Conservation (phyloP, 176 grass and related monocot species). For the Oryza punctata region DNA sequence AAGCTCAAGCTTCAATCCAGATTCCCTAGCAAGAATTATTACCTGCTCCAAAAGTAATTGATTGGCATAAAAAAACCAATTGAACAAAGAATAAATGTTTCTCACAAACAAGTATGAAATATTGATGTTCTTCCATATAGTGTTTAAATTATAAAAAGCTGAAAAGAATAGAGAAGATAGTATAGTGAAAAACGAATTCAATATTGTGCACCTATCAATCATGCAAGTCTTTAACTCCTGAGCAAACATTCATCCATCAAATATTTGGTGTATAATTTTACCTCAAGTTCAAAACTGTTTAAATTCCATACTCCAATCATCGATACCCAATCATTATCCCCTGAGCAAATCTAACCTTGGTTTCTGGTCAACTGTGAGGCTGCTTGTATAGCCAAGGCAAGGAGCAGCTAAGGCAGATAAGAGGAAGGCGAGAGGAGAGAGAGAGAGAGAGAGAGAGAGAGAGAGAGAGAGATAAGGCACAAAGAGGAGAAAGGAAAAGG, state of each 20-base stretch:
- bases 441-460: background rate
- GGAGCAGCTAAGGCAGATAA: background rate
- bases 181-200: background rate
- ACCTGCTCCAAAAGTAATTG: constrained; percentile 53
- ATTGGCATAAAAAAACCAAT: background rate
- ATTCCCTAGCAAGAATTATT: constrained; percentile 84
- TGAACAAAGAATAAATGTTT: background rate
- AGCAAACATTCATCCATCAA: background rate
- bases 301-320: background rate
- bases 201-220: background rate
- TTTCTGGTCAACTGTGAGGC: background rate
- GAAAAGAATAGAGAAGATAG: background rate
- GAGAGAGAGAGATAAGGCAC: too few species aligned
- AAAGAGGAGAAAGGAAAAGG: background rate
- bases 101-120: background rate
- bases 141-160: background rate
- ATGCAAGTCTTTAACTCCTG: background rate
- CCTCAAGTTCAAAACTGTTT: background rate
- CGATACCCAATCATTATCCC: background rate
- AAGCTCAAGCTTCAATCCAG: constrained; percentile 78
- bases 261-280: background rate
- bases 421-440: background rate
- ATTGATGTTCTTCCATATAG: background rate
- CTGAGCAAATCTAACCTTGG: background rate
- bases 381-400: background rate